Conservation (phyloP, 2,329 filamentous ascomycete species). For the Aspergillus viridinutans region DNA sequence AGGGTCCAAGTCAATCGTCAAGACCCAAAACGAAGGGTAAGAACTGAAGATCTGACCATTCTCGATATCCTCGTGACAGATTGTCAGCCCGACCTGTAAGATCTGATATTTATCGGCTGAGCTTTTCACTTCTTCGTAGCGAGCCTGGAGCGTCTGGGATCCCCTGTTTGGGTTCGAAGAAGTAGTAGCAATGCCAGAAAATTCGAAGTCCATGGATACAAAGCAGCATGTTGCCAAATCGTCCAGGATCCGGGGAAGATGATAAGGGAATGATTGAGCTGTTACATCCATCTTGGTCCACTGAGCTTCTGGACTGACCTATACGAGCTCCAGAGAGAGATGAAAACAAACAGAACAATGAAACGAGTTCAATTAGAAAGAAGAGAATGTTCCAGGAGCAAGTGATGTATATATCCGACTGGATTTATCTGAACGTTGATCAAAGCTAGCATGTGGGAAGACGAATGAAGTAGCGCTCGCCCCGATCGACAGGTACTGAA, state of each 20-base stretch:
- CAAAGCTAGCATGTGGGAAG: not conserved
- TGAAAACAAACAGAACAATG: not conserved
- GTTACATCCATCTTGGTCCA: conserved; percentile 53
- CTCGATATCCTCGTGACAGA: conserved; percentile 54
- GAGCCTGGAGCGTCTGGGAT: conserved; percentile 53
- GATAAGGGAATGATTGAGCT: conserved; percentile 44
- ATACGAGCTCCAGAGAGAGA: not conserved
- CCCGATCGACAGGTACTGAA: not conserved
- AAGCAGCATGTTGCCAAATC: conserved; percentile 58
- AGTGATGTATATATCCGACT: not conserved
- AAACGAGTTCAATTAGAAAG: not conserved
- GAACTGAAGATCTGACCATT: conserved; percentile 36
- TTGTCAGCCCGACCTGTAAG: conserved; percentile 63
- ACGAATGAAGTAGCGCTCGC: not conserved
- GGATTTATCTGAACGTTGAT: not conserved
- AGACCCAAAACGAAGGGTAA: not conserved
- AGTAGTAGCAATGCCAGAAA: conserved; percentile 57
- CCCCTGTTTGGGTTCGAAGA: conserved; percentile 33
- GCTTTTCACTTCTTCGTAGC: conserved; percentile 57
- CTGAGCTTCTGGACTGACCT: not conserved
- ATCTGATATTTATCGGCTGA: conserved; percentile 62
- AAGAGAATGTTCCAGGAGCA: not conserved
- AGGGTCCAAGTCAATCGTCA: conserved; percentile 5
- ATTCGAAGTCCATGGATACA: conserved; percentile 62
- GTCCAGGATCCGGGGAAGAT: conserved; percentile 54